phyloP scores from a whole-genome alignment of 805 yeast genomes.

The Suhomyces vadensis region DNA sequence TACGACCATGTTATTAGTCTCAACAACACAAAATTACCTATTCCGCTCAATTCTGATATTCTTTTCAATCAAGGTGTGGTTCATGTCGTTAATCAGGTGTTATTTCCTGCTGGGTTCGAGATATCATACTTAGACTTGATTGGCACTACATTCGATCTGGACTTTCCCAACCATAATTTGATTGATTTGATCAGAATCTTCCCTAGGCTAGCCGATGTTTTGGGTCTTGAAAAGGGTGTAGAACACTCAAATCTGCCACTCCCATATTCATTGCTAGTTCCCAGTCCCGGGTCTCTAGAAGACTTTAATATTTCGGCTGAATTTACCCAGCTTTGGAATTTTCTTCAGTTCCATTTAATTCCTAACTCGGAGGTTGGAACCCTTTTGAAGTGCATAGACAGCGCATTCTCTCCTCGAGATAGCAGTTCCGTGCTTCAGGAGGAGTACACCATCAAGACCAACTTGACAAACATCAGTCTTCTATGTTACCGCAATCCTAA shows the following conservation, averaged over 20 bases:
- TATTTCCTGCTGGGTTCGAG: slow-evolving; percentile 56
- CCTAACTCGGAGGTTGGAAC: slow-evolving; percentile 53
- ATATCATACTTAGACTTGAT: slow-evolving; percentile 60
- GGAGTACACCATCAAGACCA: slow-evolving; percentile 47
- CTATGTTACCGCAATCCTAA: slow-evolving; percentile 27
- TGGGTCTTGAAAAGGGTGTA: slow-evolving; percentile 20
- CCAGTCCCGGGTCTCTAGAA: slow-evolving; percentile 57
- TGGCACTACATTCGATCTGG: slow-evolving; percentile 47
- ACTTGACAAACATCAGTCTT: slow-evolving; percentile 43
- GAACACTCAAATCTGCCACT: slow-evolving; percentile 22
- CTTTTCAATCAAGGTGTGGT: slow-evolving; percentile 83
- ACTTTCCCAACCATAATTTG: slow-evolving; percentile 32
- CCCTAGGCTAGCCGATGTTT: slow-evolving; percentile 42
- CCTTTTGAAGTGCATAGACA: slow-evolving; percentile 49
- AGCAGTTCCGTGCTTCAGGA: slow-evolving; percentile 14
- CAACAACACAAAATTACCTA: slow-evolving; percentile 32
- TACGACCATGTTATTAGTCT: slow-evolving; percentile 26
- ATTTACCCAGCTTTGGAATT: slow-evolving; percentile 47
- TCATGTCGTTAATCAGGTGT: slow-evolving; percentile 60
- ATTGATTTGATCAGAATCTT: slow-evolving; percentile 46
- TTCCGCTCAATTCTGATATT: slow-evolving; percentile 58
- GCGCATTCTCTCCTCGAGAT: slow-evolving; percentile 4
- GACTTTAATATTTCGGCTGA: slow-evolving; percentile 50
- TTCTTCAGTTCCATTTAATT: slow-evolving; percentile 68
- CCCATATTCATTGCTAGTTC: slow-evolving; percentile 66